Percentiles rank a stretch among this genome's conserved stretches.
These are phyloP conservation scores for Colletotrichum karsti DNA, from an alignment of 2,329 filamentous ascomycete species.

Conservation along the genomic window DNA sequence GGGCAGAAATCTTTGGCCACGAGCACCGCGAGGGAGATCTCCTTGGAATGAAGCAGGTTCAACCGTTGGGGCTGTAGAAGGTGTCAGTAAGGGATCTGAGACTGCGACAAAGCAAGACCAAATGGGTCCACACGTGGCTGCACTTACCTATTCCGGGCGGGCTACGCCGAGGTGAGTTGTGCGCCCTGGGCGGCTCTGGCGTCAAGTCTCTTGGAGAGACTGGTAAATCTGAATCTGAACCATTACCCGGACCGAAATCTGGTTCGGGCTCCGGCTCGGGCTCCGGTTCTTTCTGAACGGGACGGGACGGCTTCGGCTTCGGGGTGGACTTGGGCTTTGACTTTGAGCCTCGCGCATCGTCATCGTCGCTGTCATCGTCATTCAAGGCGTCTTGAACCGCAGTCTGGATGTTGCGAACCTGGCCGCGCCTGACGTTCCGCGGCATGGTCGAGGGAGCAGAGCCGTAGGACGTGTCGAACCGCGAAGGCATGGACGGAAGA, in stretches of 20 bases:
- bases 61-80: not conserved
- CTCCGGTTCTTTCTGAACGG: not conserved
- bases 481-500: constrained; percentile 32
- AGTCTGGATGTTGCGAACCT: constrained; percentile 29
- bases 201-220: not conserved
- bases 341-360: not conserved
- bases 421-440: constrained; percentile 32
- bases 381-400: constrained; percentile 31
- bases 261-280: constrained; percentile 1
- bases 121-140: not conserved
- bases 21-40: not conserved
- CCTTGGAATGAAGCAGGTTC: not conserved
- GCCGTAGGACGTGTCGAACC: constrained; percentile 34
- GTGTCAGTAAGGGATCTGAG: constrained; percentile 16
- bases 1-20: constrained; percentile 2
- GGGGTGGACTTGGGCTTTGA: not conserved
- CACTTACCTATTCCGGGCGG: constrained; percentile 13
- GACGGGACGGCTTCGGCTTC: not conserved
- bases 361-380: constrained; percentile 4
- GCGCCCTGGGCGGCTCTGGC: not conserved
- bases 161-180: not conserved
- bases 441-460: constrained; percentile 29
- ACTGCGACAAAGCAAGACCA: not conserved
- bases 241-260: not conserved
- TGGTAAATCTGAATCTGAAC: not conserved